phyloP scores from a whole-genome alignment of 2,329 filamentous ascomycete species.

The Emmonsiellopsis sp. region DNA sequence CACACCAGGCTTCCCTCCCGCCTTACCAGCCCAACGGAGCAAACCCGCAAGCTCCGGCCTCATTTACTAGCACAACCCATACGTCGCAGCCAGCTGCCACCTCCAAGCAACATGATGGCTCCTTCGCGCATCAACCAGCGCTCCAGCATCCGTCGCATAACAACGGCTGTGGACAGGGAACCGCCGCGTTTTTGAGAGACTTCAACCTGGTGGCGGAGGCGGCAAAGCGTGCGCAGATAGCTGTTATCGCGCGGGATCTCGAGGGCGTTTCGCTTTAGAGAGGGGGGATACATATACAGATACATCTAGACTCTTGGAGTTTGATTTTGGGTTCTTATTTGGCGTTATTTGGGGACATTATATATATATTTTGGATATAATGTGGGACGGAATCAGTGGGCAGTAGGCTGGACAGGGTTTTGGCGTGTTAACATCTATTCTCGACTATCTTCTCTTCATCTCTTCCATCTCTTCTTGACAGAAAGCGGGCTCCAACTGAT shows the following conservation, averaged over 20 bases:
- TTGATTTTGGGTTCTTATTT: background rate
- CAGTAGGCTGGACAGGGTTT: background rate
- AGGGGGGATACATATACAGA: background rate
- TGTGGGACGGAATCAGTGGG: background rate
- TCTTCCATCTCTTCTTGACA: background rate
- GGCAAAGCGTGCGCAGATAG: constrained; percentile 84
- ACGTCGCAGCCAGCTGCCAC: background rate
- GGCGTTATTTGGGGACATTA: constrained; percentile 1
- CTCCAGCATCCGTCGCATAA: background rate
- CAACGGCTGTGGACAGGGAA: constrained; percentile 18
- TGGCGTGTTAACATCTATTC: background rate
- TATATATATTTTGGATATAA: background rate
- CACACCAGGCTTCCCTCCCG: background rate
- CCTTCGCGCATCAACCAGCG: background rate
- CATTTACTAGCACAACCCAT: background rate
- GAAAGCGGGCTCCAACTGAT: background rate
- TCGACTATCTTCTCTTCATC: background rate
- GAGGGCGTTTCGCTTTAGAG: constrained; percentile 35
- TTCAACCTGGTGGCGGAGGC: constrained; percentile 84
- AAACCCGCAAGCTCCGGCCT: background rate
- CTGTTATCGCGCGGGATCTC: constrained; percentile 76
- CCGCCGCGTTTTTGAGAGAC: constrained; percentile 61
- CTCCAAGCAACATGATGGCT: background rate
- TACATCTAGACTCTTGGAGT: background rate
- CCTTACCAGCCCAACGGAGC: background rate